These are phyloP conservation scores for Olyra latifolia DNA, from an alignment of 176 grass and related monocot species.

Conservation along the genomic window DNA sequence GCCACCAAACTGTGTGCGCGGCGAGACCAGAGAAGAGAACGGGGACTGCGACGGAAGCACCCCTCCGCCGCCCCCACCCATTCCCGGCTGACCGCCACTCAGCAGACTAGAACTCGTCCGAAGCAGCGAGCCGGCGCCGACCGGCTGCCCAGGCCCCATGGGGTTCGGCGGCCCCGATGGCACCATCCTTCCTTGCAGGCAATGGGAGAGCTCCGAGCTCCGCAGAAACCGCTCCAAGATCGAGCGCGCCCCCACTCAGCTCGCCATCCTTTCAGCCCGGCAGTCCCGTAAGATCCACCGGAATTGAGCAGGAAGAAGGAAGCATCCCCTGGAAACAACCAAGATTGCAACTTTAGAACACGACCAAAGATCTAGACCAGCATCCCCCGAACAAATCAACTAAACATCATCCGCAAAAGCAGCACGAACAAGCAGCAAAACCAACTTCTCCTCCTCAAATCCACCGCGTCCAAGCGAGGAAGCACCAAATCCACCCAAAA, in stretches of 20 bases:
- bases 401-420: not conserved
- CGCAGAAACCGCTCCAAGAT: slow-evolving; percentile 26
- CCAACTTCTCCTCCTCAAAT: slow-evolving; percentile 15
- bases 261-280: slow-evolving; percentile 6
- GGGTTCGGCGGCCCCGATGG: slow-evolving; percentile 77
- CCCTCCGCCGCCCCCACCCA: slow-evolving; percentile 29
- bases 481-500: slow-evolving; percentile 22
- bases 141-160: slow-evolving; percentile 67
- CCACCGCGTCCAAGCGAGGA: not conserved
- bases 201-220: not conserved
- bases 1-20: slow-evolving; percentile 63
- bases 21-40: slow-evolving; percentile 76
- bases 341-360: slow-evolving; percentile 23
- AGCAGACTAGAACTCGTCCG: slow-evolving; percentile 74
- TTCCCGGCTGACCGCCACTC: slow-evolving; percentile 48
- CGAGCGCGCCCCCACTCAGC: not conserved
- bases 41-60: slow-evolving; percentile 63
- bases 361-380: slow-evolving; percentile 19
- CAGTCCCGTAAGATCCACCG: slow-evolving; percentile 33
- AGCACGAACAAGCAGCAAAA: not conserved
- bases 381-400: not conserved
- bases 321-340: slow-evolving; percentile 30
- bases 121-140: slow-evolving; percentile 64
- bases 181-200: slow-evolving; percentile 68
- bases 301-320: not conserved